These are phyloP conservation scores for Lodderomyces orthopsilosis DNA, from an alignment of 1,139 yeast genomes.

Conservation along the genomic window DNA sequence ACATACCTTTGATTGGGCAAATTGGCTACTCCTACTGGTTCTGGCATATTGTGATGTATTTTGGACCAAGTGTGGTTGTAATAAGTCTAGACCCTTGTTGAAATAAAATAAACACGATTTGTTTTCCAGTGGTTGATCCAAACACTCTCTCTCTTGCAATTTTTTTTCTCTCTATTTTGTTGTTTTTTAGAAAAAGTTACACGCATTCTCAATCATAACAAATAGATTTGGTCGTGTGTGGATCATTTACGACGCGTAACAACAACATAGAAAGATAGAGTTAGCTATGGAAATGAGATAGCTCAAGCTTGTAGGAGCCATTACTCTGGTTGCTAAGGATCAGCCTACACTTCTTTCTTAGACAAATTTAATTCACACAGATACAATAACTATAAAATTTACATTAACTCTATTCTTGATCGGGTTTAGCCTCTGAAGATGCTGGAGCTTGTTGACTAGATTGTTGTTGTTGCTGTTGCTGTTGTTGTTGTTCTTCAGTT, in stretches of 20 bases:
- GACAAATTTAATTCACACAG: conserved; percentile 15
- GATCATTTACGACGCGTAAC: neutral
- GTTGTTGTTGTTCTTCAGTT: conserved; percentile 45
- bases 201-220: conserved; percentile 2
- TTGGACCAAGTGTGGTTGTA: neutral
- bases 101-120: conserved; percentile 4
- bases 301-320: too few species aligned
- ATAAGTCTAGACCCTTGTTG: neutral
- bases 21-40: conserved; percentile 79
- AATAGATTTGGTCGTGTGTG: conserved; percentile 3
- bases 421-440: conserved; percentile 35
- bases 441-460: conserved; percentile 14
- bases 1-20: conserved; percentile 89
- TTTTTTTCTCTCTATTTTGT: conserved; percentile 5
- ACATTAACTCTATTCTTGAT: conserved; percentile 27
- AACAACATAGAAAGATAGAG: too few species aligned
- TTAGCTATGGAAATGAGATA: too few species aligned
- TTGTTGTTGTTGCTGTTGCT: conserved; percentile 7
- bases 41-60: conserved; percentile 30
- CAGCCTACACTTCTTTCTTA: neutral
- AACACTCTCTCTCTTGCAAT: conserved; percentile 1
- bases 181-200: neutral
- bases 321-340: too few species aligned
- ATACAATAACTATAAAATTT: conserved; percentile 16
- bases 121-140: too few species aligned